phyloP scores from a whole-genome alignment of 257 asterid species.

The Solanum paucissectum region DNA sequence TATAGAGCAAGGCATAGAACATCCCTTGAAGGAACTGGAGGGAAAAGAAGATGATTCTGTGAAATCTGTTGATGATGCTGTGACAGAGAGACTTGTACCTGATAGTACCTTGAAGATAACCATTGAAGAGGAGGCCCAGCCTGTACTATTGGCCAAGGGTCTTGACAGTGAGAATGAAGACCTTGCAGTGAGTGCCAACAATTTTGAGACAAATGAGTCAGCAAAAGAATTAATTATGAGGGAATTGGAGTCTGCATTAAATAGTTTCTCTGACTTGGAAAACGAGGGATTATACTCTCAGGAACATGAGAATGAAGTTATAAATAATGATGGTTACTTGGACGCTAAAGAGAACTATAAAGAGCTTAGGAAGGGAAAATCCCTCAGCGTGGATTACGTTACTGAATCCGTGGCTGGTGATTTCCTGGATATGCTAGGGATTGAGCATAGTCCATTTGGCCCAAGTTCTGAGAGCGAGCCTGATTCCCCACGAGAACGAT shows the following conservation, averaged over 20 bases:
- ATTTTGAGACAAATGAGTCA: constrained; percentile 11
- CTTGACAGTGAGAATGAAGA: constrained; percentile 11
- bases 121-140: not conserved
- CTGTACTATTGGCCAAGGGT: constrained; percentile 1
- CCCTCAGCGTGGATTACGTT: constrained; percentile 49
- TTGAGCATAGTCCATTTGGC: constrained; percentile 65
- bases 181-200: constrained; percentile 6
- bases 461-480: constrained; percentile 85
- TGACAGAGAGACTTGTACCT: not conserved
- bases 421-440: constrained; percentile 76
- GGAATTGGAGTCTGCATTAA: constrained; percentile 61
- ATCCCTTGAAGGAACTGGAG: constrained; percentile 11
- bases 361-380: constrained; percentile 32
- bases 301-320: constrained; percentile 33
- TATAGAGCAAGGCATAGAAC: constrained; percentile 24
- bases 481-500: constrained; percentile 81
- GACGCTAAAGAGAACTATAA: constrained; percentile 20
- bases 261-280: constrained; percentile 31
- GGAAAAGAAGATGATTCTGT: constrained; percentile 6
- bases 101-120: constrained; percentile 5
- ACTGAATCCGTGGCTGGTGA: constrained; percentile 58
- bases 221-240: constrained; percentile 38
- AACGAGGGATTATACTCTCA: constrained; percentile 47
- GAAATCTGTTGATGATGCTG: not conserved
- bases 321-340: constrained; percentile 19